Evolutionary conservation across 106 monocot genomes (phyloP), one percentile per base, ranked within the genome.

Genomic region (Phalaenopsis equestris): DNA sequence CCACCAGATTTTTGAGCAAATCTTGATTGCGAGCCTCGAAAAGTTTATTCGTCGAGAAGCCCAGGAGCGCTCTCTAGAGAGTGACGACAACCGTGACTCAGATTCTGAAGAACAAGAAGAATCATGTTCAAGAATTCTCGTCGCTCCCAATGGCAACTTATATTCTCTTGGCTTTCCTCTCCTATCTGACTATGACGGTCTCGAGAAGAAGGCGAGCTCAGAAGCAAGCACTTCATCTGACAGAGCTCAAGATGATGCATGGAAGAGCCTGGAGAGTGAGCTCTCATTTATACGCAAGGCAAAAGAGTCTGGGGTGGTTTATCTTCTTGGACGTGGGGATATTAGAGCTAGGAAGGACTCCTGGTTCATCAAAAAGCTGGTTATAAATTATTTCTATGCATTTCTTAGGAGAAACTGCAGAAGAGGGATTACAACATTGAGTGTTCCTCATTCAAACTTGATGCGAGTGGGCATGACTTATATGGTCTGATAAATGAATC

Each of bases 291-390:
- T 96, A 12, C 78, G 89, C 80, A 93, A 96, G 83, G 95, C 93
- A 55, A 93, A 80, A 42, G 88, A 86, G 17, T 93, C 91, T 17
- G 95, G 95, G 55, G 93, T 91, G 67, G 93, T 93, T 3, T 93
- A 96, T 77, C 79, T 96, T 9, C 81, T 96, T 8, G 89, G 93
- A 8, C 93, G 91, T 6, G 89, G 86, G 0, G 93, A 93, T 19
- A 93, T 91, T 57, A 89, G 95, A 85, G 95, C 95, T 0, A 91
- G 76, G 73, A 96, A 96, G 82, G 86, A 92, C 11, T 93, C 95
- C 0, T 85, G 87, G 84, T 96, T 93, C 75, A 4, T 79, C 1
- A 96, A 96, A 84, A 96, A 96, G 79, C 82, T 96, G 15, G 72
- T 89, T 48, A 88, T 93, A 41, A 96, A 96, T 76, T 96, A 96